Base-by-base conservation (phyloP, 2,329 filamentous ascomycete genomes). In the Cladosporium sp. region DNA sequence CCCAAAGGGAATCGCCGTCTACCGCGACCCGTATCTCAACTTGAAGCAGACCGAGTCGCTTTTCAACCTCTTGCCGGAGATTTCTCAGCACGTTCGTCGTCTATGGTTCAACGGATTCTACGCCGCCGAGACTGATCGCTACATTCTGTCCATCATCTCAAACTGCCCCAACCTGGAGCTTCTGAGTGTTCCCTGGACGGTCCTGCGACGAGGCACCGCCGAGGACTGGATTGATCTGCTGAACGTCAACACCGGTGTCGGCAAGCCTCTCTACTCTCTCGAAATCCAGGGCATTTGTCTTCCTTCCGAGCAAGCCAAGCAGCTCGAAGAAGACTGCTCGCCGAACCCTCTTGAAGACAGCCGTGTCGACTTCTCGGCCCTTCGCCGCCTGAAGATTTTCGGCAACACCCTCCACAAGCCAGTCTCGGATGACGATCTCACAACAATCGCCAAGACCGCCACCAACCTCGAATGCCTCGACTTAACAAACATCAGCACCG, bases 21-120 rank as follows among this genome's bases (percentile, higher is more conserved):
- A 83, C 73, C 82, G 81, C 60, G 81, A 85, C 72, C 83, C 83
- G 0, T 84, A 82, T 73, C 76, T 77, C 62, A 81, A 80, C 0
- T 76, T 86, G 61, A 80, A 79, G 73, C 76, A 80, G 44, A 84
- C 83, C 4, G 78, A 80, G 23, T 73, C 75, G 37, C 79, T 84
- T 28, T 81, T 85, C 71, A 73, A 75, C 40, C 70, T 78, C 46
- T 80, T 79, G 59, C 80, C 83, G 1, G 73, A 77, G 33, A 75
- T 84, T 11, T 82, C 82, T 3, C 75, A 77, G 26, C 79, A 83
- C 70, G 82, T 85, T 64, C 81, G 79, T 64, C 81, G 83, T 55
- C 78, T 85, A 70, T 85, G 83, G 82, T 84, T 85, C 73, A 81
- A 85, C 65, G 83, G 83, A 59, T 84, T 85, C 73, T 81, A 85